Evolutionary conservation across 202 grass and related monocot genomes (phyloP).

Genomic region (Eragrostis tef): DNA sequence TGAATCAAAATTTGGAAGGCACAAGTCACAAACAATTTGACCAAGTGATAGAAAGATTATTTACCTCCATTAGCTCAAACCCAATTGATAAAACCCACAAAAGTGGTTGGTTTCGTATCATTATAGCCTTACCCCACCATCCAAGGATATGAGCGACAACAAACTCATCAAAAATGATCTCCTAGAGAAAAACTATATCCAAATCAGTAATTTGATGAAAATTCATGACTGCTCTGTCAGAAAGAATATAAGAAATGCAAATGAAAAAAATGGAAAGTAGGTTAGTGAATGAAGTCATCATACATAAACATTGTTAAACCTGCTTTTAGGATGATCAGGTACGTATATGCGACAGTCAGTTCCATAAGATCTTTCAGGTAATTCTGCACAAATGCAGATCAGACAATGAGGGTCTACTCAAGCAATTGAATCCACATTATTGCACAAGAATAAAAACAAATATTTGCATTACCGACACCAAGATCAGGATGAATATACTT

Average conservation of each 20-base stretch:
- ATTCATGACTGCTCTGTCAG: conserved; percentile 42
- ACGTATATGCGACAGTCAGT: conserved; percentile 96
- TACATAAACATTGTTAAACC: conserved; percentile 99
- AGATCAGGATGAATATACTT: conserved; percentile 95
- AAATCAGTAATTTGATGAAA: conserved; percentile 77
- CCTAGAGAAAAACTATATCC: conserved; percentile 84
- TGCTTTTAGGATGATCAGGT: conserved; percentile 93
- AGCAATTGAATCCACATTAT: conserved; percentile 32
- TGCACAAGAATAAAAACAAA: conserved; percentile 33
- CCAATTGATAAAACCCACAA: conserved; percentile 97
- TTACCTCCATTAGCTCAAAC: conserved; percentile 98
- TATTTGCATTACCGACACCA: conserved; percentile 88
- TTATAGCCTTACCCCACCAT: conserved; percentile 99
- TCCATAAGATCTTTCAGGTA: conserved; percentile 98
- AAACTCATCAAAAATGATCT: conserved; percentile 99
- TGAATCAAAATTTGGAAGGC: conserved; percentile 31
- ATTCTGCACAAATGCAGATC: conserved; percentile 63
- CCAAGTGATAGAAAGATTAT: conserved; percentile 17
- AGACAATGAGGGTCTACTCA: conserved; percentile 40
- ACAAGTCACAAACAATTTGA: conserved; percentile 34
- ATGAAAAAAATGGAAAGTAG: conserved; percentile 52
- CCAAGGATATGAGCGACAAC: conserved; percentile 96
- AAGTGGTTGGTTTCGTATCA: conserved; percentile 99
- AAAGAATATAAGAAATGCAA: conserved; percentile 35
- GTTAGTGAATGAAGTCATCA: conserved; percentile 72